Percentiles rank a stretch among this genome's conserved stretches.
Conservation (phyloP, 1,284 basidiomycete species). For the Papiliotrema terrestris region DNA sequence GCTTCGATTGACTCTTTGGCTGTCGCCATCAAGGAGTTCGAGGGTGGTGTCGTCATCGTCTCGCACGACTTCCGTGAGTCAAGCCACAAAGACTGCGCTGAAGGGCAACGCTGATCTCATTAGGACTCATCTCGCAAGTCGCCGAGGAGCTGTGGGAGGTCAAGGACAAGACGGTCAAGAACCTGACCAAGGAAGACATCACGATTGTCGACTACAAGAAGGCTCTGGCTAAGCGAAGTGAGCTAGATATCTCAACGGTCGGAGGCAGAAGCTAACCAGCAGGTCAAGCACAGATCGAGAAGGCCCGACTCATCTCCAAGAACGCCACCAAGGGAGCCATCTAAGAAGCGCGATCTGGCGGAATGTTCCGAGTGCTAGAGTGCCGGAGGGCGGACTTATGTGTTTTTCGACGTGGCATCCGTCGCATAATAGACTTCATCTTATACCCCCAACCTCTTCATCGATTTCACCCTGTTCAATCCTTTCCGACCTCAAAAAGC, state of each 20-base stretch:
- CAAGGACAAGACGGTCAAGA: conserved; percentile 87
- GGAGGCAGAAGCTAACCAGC: not conserved
- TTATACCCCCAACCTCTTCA: not conserved
- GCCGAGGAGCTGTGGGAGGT: conserved; percentile 99
- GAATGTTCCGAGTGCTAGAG: not conserved
- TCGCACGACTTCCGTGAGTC: conserved; percentile 91
- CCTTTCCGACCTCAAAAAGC: not conserved
- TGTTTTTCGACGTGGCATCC: not conserved
- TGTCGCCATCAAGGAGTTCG: conserved; percentile 90
- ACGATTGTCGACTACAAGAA: conserved; percentile 89
- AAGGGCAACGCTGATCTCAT: conserved; percentile 5
- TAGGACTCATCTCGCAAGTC: conserved; percentile 86
- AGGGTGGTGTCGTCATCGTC: conserved; percentile 96
- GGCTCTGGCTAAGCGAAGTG: conserved; percentile 47
- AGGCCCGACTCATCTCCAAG: conserved; percentile 87
- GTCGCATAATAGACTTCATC: not conserved
- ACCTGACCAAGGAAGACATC: conserved; percentile 84
- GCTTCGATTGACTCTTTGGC: conserved; percentile 94
- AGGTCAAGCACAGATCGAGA: conserved; percentile 66
- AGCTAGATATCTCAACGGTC: conserved; percentile 8
- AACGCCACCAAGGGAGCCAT: conserved; percentile 51
- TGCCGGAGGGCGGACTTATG: not conserved
- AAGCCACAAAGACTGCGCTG: not conserved
- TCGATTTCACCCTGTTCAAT: not conserved
- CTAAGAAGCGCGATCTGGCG: conserved; percentile 29